Evolutionary conservation across 2,329 filamentous ascomycete genomes (phyloP).

Genomic region (Botrytis paeoniae): DNA sequence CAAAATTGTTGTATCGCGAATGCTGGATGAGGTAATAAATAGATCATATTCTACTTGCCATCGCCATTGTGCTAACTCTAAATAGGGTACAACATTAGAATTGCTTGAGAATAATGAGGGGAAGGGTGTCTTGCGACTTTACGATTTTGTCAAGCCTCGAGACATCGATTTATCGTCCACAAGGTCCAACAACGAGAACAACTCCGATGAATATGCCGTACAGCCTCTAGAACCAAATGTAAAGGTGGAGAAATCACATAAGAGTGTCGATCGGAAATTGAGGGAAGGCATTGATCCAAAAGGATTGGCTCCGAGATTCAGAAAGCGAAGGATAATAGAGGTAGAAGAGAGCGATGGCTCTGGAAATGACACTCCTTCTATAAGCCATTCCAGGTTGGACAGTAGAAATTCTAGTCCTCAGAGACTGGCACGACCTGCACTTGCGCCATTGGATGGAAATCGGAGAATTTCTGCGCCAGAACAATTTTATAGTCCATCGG

Average conservation of each 20-base stretch:
- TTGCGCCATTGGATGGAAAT: slow-evolving; percentile 13
- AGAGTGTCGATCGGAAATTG: slow-evolving; percentile 1
- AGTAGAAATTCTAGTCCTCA: slow-evolving; percentile 10
- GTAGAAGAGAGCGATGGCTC: slow-evolving; percentile 16
- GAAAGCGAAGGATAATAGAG: slow-evolving; percentile 13
- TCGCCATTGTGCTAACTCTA: neutral
- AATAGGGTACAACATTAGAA: neutral
- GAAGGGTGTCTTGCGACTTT: neutral
- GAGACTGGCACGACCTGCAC: slow-evolving; percentile 1
- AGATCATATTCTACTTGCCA: neutral
- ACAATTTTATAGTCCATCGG: slow-evolving; percentile 8
- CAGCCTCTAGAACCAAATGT: neutral
- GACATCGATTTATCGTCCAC: neutral
- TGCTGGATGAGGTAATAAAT: neutral
- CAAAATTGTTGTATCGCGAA: neutral
- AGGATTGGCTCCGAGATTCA: slow-evolving; percentile 4
- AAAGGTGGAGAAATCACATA: neutral
- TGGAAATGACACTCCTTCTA: neutral
- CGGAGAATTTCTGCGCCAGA: slow-evolving; percentile 2
- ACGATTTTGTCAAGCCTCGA: slow-evolving; percentile 12
- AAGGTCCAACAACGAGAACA: neutral
- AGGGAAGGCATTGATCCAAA: slow-evolving; percentile 13
- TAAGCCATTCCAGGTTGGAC: neutral
- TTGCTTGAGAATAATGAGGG: slow-evolving; percentile 7
- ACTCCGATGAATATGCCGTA: neutral